These are phyloP conservation scores for Akebia trifoliata DNA, from an alignment of 164 flowering plant genomes.

Conservation along the genomic window DNA sequence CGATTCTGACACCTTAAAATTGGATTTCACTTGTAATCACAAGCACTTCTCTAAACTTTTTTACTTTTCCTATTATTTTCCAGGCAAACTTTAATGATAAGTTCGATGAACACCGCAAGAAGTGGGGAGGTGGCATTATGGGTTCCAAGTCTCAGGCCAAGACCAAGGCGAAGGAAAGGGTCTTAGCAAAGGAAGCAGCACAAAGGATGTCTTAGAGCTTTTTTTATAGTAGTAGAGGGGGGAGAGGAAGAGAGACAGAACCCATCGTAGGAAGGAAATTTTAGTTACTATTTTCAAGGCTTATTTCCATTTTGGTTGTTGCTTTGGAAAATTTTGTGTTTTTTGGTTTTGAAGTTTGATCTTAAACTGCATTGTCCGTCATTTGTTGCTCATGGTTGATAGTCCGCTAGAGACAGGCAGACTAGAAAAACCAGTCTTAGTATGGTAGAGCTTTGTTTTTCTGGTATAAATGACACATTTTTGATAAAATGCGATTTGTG, in stretches of 20 bases:
- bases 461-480: no score
- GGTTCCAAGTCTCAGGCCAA: conserved; percentile 80
- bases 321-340: no score
- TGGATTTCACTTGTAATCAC: not conserved
- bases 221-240: conserved; percentile 26
- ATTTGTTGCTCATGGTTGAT: no score
- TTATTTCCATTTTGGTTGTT: no score
- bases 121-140: conserved; percentile 93
- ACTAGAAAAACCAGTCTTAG: no score
- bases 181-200: conserved; percentile 70
- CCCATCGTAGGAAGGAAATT: no score
- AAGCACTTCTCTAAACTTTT: not conserved
- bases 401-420: no score
- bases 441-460: no score
- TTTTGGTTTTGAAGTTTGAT: no score
- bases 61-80: not conserved
- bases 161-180: conserved; percentile 65
- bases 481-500: no score
- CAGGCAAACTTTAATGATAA: conserved; percentile 25
- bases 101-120: conserved; percentile 70
- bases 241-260: conserved; percentile 29
- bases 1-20: not conserved
- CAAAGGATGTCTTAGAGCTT: conserved; percentile 41
- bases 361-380: no score
- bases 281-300: no score